Conservation (phyloP, 2,329 filamentous ascomycete genomes). For the Cladobotryum protrusum region DNA sequence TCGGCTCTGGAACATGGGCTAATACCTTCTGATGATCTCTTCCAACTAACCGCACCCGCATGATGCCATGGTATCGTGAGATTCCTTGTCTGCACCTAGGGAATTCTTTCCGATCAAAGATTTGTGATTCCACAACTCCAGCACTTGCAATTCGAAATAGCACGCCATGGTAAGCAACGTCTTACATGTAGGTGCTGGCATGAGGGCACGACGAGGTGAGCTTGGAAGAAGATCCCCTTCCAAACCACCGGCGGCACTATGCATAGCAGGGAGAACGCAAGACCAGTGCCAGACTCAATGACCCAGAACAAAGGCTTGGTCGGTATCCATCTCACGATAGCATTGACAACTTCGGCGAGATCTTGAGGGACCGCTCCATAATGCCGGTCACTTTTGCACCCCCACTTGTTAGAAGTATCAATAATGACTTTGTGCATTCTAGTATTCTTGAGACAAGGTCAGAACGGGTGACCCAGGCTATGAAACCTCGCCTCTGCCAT, state of each 20-base stretch:
- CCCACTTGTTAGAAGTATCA: no score
- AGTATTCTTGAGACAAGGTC: no score
- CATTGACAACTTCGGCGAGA: neutral
- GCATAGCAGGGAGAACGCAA: neutral
- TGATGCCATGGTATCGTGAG: no score
- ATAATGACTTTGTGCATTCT: neutral
- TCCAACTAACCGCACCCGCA: no score
- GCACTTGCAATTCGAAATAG: neutral
- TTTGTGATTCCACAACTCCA: neutral
- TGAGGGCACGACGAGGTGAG: neutral
- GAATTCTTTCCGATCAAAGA: neutral
- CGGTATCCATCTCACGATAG: no score
- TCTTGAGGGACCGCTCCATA: neutral
- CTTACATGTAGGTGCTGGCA: neutral
- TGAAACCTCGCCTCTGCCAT: no score
- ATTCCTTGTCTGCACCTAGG: neutral
- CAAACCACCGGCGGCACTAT: neutral
- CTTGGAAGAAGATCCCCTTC: neutral
- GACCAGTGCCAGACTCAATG: neutral
- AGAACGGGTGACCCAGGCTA: no score
- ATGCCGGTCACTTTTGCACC: no score
- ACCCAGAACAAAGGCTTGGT: no score
- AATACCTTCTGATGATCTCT: no score
- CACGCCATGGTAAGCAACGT: neutral
- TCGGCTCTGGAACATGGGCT: no score